Conservation (phyloP, 495 filamentous ascomycete genomes). For the Aspergillus kassunensis region DNA sequence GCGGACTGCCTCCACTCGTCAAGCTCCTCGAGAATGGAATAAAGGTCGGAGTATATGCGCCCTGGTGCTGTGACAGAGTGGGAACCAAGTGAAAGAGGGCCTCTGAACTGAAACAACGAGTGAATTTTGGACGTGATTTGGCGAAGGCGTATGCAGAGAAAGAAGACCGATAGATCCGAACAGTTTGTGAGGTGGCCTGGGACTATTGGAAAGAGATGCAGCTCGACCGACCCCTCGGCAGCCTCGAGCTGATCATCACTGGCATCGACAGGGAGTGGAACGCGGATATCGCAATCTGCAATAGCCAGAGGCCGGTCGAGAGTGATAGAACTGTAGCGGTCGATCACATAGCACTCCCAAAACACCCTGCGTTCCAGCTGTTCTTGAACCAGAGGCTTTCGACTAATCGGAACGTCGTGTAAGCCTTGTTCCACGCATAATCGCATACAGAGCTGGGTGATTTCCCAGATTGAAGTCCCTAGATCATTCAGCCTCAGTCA, state of each 20-base stretch:
- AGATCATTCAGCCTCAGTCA: no score
- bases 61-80: conserved; percentile 10
- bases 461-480: conserved; percentile 31
- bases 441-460: conserved; percentile 23
- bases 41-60: conserved; percentile 18
- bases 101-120: conserved; percentile 13
- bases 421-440: conserved; percentile 27
- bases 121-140: conserved; percentile 28
- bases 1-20: conserved; percentile 20
- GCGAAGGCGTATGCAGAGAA: conserved; percentile 20
- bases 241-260: conserved; percentile 28
- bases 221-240: conserved; percentile 21
- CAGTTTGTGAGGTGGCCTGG: not conserved
- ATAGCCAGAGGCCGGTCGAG: conserved; percentile 25
- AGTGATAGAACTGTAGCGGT: conserved; percentile 29
- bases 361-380: conserved; percentile 27
- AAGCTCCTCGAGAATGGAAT: conserved; percentile 19
- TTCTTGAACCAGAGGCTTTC: conserved; percentile 14
- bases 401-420: conserved; percentile 2
- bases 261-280: conserved; percentile 24
- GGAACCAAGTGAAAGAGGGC: not conserved
- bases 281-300: conserved; percentile 18
- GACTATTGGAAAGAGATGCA: conserved; percentile 14
- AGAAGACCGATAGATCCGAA: conserved; percentile 26
- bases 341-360: conserved; percentile 31